phyloP scores from a whole-genome alignment of 2,329 filamentous ascomycete genomes.

The Aspergillus sojae region DNA sequence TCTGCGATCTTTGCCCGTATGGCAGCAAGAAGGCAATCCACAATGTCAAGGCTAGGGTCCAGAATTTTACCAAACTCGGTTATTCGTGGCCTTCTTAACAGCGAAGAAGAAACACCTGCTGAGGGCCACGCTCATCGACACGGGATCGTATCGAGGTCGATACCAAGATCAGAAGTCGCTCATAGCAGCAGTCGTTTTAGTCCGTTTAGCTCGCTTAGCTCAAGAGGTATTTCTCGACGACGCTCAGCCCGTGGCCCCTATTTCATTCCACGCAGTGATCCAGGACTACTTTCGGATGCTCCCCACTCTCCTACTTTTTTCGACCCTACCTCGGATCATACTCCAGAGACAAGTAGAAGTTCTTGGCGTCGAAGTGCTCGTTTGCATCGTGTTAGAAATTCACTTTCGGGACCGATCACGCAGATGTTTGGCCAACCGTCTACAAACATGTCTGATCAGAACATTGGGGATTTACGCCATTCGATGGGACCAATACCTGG shows the following conservation, averaged over 20 bases:
- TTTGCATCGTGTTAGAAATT: slow-evolving; percentile 47
- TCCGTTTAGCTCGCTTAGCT: slow-evolving; percentile 42
- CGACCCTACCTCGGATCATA: slow-evolving; percentile 28
- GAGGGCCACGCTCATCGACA: slow-evolving; percentile 49
- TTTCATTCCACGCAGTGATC: slow-evolving; percentile 41
- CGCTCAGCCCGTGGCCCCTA: slow-evolving; percentile 44
- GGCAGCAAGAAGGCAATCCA: slow-evolving; percentile 46
- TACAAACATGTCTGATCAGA: slow-evolving; percentile 26
- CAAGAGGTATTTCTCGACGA: slow-evolving; percentile 43
- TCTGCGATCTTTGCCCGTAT: slow-evolving; percentile 37
- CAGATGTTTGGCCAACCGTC: slow-evolving; percentile 47
- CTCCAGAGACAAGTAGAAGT: slow-evolving; percentile 33
- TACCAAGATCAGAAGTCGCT: slow-evolving; percentile 37
- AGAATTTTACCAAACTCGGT: slow-evolving; percentile 51
- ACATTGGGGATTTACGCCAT: slow-evolving; percentile 29
- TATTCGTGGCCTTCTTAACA: slow-evolving; percentile 46
- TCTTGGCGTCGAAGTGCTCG: slow-evolving; percentile 45
- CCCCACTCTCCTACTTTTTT: slow-evolving; percentile 28
- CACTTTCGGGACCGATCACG: slow-evolving; percentile 46
- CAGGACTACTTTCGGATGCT: slow-evolving; percentile 34
- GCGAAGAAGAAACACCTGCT: slow-evolving; percentile 49
- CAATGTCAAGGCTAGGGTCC: slow-evolving; percentile 52
- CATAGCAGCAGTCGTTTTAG: slow-evolving; percentile 42
- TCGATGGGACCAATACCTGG: slow-evolving; percentile 31
- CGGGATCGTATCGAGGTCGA: slow-evolving; percentile 43